Base-by-base conservation (phyloP, 148 eudicot genomes). In the Chenopodium suecicum region DNA sequence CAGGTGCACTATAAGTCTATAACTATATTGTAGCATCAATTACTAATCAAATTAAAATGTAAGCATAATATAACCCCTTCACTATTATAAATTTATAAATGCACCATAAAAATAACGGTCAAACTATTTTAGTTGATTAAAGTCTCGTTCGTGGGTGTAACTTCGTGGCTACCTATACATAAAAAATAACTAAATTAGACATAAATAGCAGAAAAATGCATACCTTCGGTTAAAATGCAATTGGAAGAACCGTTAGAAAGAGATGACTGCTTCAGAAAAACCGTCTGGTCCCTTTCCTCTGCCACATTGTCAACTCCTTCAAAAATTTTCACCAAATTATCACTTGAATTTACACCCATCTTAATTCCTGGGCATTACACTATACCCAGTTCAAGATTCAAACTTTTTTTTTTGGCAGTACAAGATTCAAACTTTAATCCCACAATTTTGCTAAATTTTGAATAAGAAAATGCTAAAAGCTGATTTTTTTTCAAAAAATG, bases 351-450 rank as follows among this genome's bases (percentile, higher is more conserved):
- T 12, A 32, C 19, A 69, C 74, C 74, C 74, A 70, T 34, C 41
- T 17, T 10, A 32, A 69, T 9, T 52, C 73, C 29, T 46, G 20
- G 47, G 62, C 72, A 82, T 62, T 29, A 77, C 64, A n/a, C 77
- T 32, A 60, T 25, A 2, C 64, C 72, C 54, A 62, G 50, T 77
- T 27, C 12, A 8, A 75, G 50, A 70, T 41, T 68, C 56, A 47
- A 27, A 54, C 16, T n/a, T 9, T 12, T 5, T 9, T 41, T 41
- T 41, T 41, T 41, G 7, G 44, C 54, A 62, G 50, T 77, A 20
- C 12, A 8, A 75, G 50, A 70, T 41, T 68, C 56, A 46, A 25
- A 67, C n/a, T 22, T 8, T 11, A 11, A 34, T 9, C 23, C 56
- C 34, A 63, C 3, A 62, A 62, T 22, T 62, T 62, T 62, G 23